Percentiles rank a stretch among this genome's conserved stretches.
These are phyloP conservation scores for Thielaviopsis ethacetica DNA, from an alignment of 2,329 filamentous ascomycete genomes.

Conservation along the genomic window DNA sequence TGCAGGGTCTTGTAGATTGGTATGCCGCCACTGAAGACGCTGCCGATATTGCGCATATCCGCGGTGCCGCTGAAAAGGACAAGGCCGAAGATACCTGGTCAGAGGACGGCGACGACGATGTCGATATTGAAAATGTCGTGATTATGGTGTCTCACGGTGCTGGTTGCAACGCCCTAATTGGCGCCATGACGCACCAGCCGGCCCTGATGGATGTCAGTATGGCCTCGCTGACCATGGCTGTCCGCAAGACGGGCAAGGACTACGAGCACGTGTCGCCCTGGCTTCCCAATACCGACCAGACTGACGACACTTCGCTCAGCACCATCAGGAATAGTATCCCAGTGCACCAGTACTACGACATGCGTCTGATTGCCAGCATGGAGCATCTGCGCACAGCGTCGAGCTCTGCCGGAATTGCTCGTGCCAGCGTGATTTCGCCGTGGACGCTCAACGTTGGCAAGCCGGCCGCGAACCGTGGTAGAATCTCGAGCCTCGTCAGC, in stretches of 20 bases:
- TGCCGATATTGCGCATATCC: constrained; percentile 31
- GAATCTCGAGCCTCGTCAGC: constrained; percentile 18
- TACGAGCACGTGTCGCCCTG: constrained; percentile 19
- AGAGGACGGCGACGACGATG: constrained; percentile 37
- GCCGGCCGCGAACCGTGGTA: constrained; percentile 22
- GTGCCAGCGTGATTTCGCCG: constrained; percentile 15
- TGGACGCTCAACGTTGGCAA: constrained; percentile 15
- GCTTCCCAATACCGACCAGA: constrained; percentile 14
- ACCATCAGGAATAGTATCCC: constrained; percentile 21
- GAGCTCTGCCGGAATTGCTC: constrained; percentile 21
- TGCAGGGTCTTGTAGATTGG: constrained; percentile 70
- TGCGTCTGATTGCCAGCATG: constrained; percentile 56
- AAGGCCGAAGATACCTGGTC: constrained; percentile 14
- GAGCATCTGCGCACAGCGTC: constrained; percentile 46
- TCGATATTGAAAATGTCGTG: constrained; percentile 59
- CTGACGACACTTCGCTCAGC: constrained; percentile 13
- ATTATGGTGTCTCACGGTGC: constrained; percentile 88
- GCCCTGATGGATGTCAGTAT: constrained; percentile 81
- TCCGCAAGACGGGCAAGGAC: constrained; percentile 35
- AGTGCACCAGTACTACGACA: constrained; percentile 50
- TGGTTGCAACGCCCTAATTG: constrained; percentile 88
- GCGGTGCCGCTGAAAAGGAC: constrained; percentile 17
- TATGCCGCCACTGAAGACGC: constrained; percentile 45
- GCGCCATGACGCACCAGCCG: constrained; percentile 78
- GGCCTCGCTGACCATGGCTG: constrained; percentile 80